Conservation (phyloP, 352 stramenopile species). For the Phytophthora cryptogea region DNA sequence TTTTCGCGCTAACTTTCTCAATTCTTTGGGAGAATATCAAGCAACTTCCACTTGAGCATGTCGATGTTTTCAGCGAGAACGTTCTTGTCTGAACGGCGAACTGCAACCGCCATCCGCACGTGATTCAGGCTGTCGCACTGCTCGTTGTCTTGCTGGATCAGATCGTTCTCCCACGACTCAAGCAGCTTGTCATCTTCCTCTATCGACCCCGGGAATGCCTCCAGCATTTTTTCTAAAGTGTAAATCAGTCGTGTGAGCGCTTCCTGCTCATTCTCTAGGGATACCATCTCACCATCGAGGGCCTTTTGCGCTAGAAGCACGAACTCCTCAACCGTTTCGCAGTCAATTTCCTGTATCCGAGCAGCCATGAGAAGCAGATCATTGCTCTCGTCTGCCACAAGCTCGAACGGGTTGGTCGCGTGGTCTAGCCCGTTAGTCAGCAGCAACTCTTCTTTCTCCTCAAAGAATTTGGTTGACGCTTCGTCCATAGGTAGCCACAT, state of each 20-base stretch:
- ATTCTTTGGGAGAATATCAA: slow-evolving; percentile 53
- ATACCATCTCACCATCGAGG: slow-evolving; percentile 62
- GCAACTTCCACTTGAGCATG: slow-evolving; percentile 73
- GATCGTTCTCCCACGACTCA: slow-evolving; percentile 29
- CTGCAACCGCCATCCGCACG: slow-evolving; percentile 53
- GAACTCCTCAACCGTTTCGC: slow-evolving; percentile 45
- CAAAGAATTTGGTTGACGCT: slow-evolving; percentile 42
- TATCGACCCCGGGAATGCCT: slow-evolving; percentile 46
- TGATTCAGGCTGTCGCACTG: slow-evolving; percentile 39
- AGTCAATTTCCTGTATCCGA: slow-evolving; percentile 73
- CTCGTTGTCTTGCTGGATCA: slow-evolving; percentile 22
- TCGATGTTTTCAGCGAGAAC: slow-evolving; percentile 71
- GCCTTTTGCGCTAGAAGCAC: slow-evolving; percentile 41
- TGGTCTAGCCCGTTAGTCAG: slow-evolving; percentile 62
- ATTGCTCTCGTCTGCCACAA: slow-evolving; percentile 64
- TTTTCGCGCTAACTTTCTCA: neutral
- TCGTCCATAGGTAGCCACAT: slow-evolving; percentile 75
- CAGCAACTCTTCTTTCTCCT: slow-evolving; percentile 54
- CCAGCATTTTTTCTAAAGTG: slow-evolving; percentile 63
- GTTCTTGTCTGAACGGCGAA: slow-evolving; percentile 62
- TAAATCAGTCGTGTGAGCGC: slow-evolving; percentile 62
- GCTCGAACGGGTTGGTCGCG: slow-evolving; percentile 61
- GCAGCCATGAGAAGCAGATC: slow-evolving; percentile 65
- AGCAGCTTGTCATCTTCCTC: slow-evolving; percentile 52
- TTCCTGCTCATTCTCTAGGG: slow-evolving; percentile 53